Percentiles rank a stretch among this genome's conserved stretches.
These are phyloP conservation scores for Tephrocybe sp. DNA, from an alignment of 768 basidiomycete genomes.

Conservation along the genomic window DNA sequence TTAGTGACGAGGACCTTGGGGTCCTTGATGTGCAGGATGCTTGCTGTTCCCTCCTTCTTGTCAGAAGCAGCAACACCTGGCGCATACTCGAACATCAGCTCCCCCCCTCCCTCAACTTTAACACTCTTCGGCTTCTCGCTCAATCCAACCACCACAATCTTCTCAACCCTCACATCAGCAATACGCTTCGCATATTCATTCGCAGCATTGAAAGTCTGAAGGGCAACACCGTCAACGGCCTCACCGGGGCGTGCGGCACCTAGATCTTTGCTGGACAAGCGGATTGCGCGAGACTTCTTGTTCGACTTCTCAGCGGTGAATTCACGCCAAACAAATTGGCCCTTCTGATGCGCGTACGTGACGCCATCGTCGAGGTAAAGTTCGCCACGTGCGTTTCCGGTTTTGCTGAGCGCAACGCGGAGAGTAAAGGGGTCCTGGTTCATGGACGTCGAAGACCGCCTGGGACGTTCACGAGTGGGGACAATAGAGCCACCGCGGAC, in stretches of 20 bases:
- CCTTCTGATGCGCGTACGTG: constrained; percentile 69
- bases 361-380: constrained; percentile 96
- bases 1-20: constrained; percentile 54
- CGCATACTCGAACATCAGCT: constrained; percentile 67
- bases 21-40: constrained; percentile 74
- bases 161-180: constrained; percentile 73
- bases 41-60: constrained; percentile 63
- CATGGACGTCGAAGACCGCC: constrained; percentile 85
- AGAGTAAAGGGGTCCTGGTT: constrained; percentile 92
- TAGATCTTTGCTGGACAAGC: constrained; percentile 54
- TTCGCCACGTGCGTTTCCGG: constrained; percentile 66
- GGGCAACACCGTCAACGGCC: constrained; percentile 50
- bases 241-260: constrained; percentile 40
- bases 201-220: constrained; percentile 45
- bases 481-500: constrained; percentile 90
- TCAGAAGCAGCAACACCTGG: constrained; percentile 55
- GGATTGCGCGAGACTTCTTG: constrained; percentile 38
- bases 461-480: constrained; percentile 81
- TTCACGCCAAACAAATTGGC: constrained; percentile 81
- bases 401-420: constrained; percentile 70
- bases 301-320: constrained; percentile 56
- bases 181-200: constrained; percentile 74
- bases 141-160: constrained; percentile 77
- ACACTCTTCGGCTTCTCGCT: constrained; percentile 59
- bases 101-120: constrained; percentile 42